Base-by-base conservation (phyloP, 2,329 filamentous ascomycete genomes). In the Diaporthe sp. region DNA sequence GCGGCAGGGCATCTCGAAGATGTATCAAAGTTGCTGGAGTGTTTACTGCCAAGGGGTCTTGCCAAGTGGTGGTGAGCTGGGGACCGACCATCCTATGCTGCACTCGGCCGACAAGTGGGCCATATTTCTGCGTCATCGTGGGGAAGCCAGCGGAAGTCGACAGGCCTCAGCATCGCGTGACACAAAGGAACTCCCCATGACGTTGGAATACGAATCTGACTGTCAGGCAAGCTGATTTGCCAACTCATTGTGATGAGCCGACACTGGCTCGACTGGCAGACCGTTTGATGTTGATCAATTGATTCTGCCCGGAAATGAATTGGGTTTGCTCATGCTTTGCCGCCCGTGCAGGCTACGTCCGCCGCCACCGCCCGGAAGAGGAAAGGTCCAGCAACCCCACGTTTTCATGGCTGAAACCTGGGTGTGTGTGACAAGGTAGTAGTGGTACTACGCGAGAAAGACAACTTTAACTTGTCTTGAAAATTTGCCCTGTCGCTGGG, bases 41-140 rank as follows among this genome's bases (percentile, higher is more conserved):
- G 57, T 72, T 62, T 62, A 49, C 31, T 72, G 57, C 46, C 57
- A 62, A 51, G 31, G 31, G 31, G 15, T 25, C 22, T 31, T 55
- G 65, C 65, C 71, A 72, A 61, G 44, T 51, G 70, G 55, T 53
- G 58, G 53, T 53, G 71, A 53, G 71, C 57, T 55, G 44, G 71
- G 57, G 34, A 46, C 42, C 68, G 51, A 37, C 53, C 53, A 71
- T 60, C 51, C 55, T 58, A 49, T 55, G 34, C 57, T 73, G 71
- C 71, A 55, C 49, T 42, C 65, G 65, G 65, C 49, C 65, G 65
- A 70, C 65, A 55, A 70, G 65, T 70, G 65, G 65, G 65, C 49
- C 65, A 55, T 42, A 19, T 28, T 42, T 39, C 49, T 70, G 62
- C 49, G 49, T 55, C 65, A 55, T 42, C 65, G 49, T 70, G 65